phyloP scores from a whole-genome alignment of 441 rosid species.

The Isatis lusitanica region DNA sequence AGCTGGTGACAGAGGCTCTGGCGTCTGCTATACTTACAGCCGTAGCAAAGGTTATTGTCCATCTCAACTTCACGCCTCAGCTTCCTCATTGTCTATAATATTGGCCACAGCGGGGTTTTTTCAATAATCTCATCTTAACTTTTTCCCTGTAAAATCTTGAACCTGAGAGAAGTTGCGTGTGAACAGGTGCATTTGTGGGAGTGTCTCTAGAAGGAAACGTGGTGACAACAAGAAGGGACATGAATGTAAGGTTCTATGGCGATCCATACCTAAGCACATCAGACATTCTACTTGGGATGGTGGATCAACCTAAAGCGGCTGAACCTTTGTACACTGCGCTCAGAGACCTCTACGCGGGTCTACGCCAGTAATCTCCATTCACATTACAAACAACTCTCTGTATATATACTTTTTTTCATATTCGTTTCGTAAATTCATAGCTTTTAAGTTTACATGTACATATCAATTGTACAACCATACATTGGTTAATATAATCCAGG shows the following conservation, averaged over 20 bases:
- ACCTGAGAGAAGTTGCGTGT: conserved; percentile 2
- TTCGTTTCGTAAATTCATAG: background rate
- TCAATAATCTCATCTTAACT: background rate
- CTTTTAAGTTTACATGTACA: conserved; percentile 12
- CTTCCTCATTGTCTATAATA: background rate
- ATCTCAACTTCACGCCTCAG: background rate
- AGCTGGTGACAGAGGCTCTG: conserved; percentile 94
- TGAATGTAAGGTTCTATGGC: conserved; percentile 82
- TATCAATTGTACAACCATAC: background rate
- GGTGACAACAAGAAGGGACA: conserved; percentile 79
- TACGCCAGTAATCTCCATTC: conserved; percentile 37
- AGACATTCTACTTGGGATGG: conserved; percentile 78
- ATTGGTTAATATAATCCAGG: no score
- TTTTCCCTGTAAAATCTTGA: background rate
- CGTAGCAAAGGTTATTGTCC: conserved; percentile 79
- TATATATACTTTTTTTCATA: background rate
- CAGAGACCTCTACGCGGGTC: conserved; percentile 56
- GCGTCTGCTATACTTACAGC: conserved; percentile 95
- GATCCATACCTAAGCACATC: conserved; percentile 86
- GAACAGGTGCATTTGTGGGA: conserved; percentile 89
- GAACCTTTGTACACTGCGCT: conserved; percentile 78
- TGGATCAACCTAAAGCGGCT: conserved; percentile 88
- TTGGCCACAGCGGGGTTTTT: background rate
- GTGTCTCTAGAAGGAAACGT: conserved; percentile 90
- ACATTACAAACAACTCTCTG: conserved; percentile 11